phyloP scores from a whole-genome alignment of 371 early-diverging fungal genomes.

The Actinomortierella wolfii region DNA sequence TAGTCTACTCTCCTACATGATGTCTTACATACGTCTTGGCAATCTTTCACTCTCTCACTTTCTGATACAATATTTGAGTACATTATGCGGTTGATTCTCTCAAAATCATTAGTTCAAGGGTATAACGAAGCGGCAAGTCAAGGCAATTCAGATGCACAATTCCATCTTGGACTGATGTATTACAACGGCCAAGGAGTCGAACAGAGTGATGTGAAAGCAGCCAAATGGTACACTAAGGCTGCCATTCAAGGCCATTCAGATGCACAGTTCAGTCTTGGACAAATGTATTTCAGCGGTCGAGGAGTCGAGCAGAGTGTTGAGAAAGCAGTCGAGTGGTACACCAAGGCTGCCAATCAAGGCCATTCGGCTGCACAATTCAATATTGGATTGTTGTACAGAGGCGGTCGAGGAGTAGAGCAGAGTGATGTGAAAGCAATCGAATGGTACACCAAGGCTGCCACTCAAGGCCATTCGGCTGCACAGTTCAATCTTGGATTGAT shows the following conservation, averaged over 20 bases:
- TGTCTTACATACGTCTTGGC: too few relatives aligned
- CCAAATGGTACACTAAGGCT: slow-evolving; percentile 77
- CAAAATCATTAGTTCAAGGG: slow-evolving; percentile 71
- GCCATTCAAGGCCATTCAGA: slow-evolving; percentile 78
- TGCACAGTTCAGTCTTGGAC: slow-evolving; percentile 68
- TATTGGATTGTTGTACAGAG: slow-evolving; percentile 83
- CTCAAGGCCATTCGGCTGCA: slow-evolving; percentile 79
- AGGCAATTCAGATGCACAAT: slow-evolving; percentile 85
- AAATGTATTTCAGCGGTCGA: slow-evolving; percentile 82
- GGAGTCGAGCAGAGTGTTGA: slow-evolving; percentile 71
- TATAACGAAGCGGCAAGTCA: slow-evolving; percentile 71
- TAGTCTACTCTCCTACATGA: too few relatives aligned
- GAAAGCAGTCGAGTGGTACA: slow-evolving; percentile 75
- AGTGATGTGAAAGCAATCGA: slow-evolving; percentile 65
- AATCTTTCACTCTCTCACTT: too few relatives aligned
- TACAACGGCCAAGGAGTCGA: slow-evolving; percentile 76
- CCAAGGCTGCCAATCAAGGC: slow-evolving; percentile 62
- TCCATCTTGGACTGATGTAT: slow-evolving; percentile 78
- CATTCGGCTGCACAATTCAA: slow-evolving; percentile 81
- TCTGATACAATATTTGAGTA: too few relatives aligned
- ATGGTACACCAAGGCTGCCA: slow-evolving; percentile 76
- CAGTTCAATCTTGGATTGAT: slow-evolving; percentile 72
- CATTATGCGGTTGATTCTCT: too few relatives aligned
- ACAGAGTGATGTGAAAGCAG: slow-evolving; percentile 66
- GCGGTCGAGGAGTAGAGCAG: slow-evolving; percentile 76